These are phyloP conservation scores for Lepidium aucheri DNA, from an alignment of 345 rosid species.

Conservation along the genomic window DNA sequence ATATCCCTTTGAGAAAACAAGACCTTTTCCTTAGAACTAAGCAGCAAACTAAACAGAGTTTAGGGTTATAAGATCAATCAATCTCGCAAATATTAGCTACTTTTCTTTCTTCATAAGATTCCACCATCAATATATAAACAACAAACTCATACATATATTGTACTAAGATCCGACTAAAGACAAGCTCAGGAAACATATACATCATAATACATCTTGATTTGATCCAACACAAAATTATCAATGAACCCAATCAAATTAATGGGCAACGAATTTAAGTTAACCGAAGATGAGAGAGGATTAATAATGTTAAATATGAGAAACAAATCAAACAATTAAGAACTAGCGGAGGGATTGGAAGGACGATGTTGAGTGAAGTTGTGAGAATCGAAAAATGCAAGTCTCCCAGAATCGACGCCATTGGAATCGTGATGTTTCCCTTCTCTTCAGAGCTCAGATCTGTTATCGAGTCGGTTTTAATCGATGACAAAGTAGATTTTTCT, in stretches of 20 bases:
- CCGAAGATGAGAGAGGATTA: background rate
- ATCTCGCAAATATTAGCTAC: background rate
- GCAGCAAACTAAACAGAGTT: background rate
- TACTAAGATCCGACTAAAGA: too few relatives aligned
- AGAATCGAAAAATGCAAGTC: conserved; percentile 72
- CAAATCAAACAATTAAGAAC: background rate
- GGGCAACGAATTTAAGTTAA: background rate
- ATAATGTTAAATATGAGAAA: background rate
- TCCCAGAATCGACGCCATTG: conserved; percentile 68
- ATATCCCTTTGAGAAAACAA: background rate
- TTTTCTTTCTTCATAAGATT: background rate
- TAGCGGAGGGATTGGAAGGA: conserved; percentile 70
- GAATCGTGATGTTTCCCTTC: background rate
- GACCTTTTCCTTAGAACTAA: background rate
- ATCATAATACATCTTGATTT: background rate
- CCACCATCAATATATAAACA: background rate
- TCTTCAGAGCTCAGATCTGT: too few relatives aligned
- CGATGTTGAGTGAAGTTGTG: conserved; percentile 85
- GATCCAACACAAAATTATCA: background rate
- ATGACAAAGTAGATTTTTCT: too few relatives aligned
- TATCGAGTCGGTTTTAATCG: too few relatives aligned
- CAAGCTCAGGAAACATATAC: background rate
- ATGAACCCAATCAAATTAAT: background rate
- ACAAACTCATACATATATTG: too few relatives aligned
- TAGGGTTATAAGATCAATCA: background rate